These are phyloP conservation scores for Gonapodya sp. DNA, from an alignment of 192 early-diverging fungal species.

Conservation along the genomic window DNA sequence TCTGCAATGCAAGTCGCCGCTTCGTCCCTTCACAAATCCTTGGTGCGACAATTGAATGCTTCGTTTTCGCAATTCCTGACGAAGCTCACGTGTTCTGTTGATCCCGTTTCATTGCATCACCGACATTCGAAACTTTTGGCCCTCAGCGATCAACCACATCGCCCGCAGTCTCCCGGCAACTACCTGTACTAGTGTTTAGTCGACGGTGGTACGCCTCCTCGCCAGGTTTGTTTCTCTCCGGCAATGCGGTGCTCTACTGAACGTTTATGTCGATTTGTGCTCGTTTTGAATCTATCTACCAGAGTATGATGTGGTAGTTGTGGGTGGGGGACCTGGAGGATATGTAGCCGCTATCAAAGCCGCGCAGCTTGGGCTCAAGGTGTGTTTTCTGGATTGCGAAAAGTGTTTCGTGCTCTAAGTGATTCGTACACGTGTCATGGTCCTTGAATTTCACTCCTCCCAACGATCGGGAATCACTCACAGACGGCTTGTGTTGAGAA, in stretches of 20 bases:
- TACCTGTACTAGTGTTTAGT: neutral
- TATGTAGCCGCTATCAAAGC: conserved; percentile 99
- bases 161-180: neutral
- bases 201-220: neutral
- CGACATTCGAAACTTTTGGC: neutral
- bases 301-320: conserved; percentile 63
- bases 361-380: conserved; percentile 95
- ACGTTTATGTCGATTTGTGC: too few species aligned
- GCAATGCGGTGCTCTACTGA: neutral
- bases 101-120: neutral
- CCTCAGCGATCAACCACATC: neutral
- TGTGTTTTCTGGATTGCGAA: too few species aligned
- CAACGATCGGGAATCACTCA: neutral
- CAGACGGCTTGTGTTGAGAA: conserved; percentile 95
- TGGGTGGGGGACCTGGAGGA: conserved; percentile 95
- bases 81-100: neutral
- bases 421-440: neutral
- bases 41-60: neutral
- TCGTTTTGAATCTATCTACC: neutral
- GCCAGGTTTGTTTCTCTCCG: neutral
- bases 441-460: neutral
- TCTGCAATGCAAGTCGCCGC: neutral
- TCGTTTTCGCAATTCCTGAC: neutral
- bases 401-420: neutral
- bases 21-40: neutral